phyloP scores from a whole-genome alignment of 164 flowering plant species.

The Aristolochia californica region DNA sequence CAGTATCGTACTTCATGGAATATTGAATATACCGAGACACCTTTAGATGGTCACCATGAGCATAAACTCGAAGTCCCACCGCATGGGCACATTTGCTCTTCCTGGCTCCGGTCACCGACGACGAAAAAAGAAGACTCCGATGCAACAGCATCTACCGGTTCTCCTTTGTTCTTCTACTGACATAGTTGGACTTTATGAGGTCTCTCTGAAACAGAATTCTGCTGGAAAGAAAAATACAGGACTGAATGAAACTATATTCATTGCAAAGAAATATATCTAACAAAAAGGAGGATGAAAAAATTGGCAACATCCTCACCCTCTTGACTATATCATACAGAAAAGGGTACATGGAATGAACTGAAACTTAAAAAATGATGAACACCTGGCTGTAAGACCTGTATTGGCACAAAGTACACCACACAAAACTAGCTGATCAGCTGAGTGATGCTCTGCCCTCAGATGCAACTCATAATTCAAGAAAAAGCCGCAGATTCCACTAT shows the following conservation, averaged over 20 bases:
- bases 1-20: neutral
- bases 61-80: neutral
- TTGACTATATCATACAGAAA: neutral
- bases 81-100: no score
- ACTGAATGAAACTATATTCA: no score
- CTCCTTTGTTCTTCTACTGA: no score
- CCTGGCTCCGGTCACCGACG: no score
- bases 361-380: neutral
- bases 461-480: slow-evolving; percentile 1
- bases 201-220: no score
- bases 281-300: no score
- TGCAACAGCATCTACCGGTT: no score
- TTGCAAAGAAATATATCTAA: no score
- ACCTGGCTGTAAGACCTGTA: neutral
- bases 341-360: neutral
- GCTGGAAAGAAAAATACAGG: no score
- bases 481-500: neutral
- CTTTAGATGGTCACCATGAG: neutral
- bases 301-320: neutral
- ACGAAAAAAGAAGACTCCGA: no score
- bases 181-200: no score
- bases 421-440: neutral
- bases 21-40: neutral
- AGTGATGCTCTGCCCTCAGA: neutral
- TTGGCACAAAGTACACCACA: neutral